Evolutionary conservation across 192 early-diverging fungal genomes (phyloP), one percentile per base, ranked within the genome.

Genomic region (Chytriomyces sp.): DNA sequence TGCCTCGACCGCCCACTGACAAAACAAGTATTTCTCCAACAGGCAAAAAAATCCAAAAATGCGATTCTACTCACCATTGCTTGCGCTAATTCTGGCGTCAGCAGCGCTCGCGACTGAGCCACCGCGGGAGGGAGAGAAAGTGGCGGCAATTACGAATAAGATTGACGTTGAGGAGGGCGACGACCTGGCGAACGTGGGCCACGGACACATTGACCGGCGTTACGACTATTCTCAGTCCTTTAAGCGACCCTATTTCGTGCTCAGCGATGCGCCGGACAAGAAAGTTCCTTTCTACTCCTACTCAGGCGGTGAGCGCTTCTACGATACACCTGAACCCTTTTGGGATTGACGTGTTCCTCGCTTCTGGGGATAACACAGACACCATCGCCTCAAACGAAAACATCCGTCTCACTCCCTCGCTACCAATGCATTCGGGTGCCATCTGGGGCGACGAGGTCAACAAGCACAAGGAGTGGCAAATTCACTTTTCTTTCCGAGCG

Each of bases 401-500:
- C 58, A 58, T 82, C 14, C 77, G 91, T 2, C 73, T 93, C 38
- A 80, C 89, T 25, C 80, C 88, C 2, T 87, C 85, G 56, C 80
- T 92, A 4, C 87, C 88, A 12, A 69, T 82, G 33, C 64, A 75
- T 19, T 56, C 67, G 3, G 91, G 91, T 14, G 52, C 81, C 12
- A 75, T 94, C 34, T 93, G 92, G 91, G 76, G 87, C 5, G 69
- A 59, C 3, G 39, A 71, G 0, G 79, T 84, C 0, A 93, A 93
- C 59, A 56, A 75, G 14, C 77, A 93, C 81, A 77, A 82, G 69
- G 86, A 91, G 41, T 94, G 92, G 92, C 83, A 90, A 59, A 86
- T 89, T 26, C 82, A 89, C 39, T 78, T 93, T 56, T 69, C 85
- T 6, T 85, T 93, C 72, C 75, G 62, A 26, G 83, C 89, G 4